Conservation (phyloP, 2,329 filamentous ascomycete genomes). For the Phyllosticta citriasiana region DNA sequence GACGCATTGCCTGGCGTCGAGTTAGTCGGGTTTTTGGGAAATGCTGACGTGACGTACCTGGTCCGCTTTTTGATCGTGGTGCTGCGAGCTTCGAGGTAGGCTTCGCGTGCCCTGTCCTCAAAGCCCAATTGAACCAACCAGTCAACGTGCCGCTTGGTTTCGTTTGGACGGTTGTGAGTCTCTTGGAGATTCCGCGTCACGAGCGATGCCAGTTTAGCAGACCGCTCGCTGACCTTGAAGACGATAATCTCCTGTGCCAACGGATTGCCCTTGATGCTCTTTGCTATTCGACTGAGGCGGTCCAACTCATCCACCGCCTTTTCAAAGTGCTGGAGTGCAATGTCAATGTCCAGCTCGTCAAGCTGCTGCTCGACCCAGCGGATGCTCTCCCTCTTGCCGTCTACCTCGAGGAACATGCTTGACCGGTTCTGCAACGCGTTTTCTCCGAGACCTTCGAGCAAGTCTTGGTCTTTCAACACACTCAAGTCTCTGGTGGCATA, state of each 20-base stretch:
- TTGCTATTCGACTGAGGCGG: conserved; percentile 68
- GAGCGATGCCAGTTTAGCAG: conserved; percentile 63
- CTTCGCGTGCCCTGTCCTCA: conserved; percentile 79
- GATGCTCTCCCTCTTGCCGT: conserved; percentile 91
- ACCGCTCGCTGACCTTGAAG: conserved; percentile 81
- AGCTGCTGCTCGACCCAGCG: conserved; percentile 93
- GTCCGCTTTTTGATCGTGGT: conserved; percentile 71
- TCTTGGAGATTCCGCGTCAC: conserved; percentile 69
- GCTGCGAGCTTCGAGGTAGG: conserved; percentile 71
- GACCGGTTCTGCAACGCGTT: conserved; percentile 58
- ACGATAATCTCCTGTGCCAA: conserved; percentile 88
- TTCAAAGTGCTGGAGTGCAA: conserved; percentile 83
- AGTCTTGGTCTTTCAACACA: conserved; percentile 66
- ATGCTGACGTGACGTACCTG: conserved; percentile 45
- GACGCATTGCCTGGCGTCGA: conserved; percentile 64
- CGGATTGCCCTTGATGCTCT: conserved; percentile 71
- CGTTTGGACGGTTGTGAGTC: conserved; percentile 64
- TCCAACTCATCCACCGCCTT: conserved; percentile 75
- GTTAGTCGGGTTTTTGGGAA: neutral
- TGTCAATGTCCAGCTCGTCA: conserved; percentile 91
- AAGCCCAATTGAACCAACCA: conserved; percentile 84
- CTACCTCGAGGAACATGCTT: conserved; percentile 81
- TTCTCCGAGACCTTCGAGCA: conserved; percentile 64
- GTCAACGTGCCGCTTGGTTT: conserved; percentile 69
- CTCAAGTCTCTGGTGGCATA: conserved; percentile 70